These are phyloP conservation scores for Stachybotrys echinatus DNA, from an alignment of 2,329 filamentous ascomycete genomes.

Conservation along the genomic window DNA sequence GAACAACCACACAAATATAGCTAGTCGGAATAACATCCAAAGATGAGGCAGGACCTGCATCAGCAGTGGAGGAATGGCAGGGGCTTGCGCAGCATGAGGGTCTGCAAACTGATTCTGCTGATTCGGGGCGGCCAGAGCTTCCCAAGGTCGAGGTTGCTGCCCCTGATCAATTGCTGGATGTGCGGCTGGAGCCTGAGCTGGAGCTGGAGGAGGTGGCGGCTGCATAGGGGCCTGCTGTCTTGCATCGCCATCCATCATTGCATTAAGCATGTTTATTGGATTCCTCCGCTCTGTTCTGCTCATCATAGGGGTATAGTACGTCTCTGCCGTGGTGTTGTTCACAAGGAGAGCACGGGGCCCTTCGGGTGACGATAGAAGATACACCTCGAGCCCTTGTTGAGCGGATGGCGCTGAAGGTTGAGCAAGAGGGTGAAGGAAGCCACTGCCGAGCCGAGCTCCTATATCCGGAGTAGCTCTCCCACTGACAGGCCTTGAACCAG, in stretches of 20 bases:
- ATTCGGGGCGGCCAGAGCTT: constrained; percentile 10
- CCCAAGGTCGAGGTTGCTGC: constrained; percentile 17
- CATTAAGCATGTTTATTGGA: background rate
- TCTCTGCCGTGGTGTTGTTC: constrained; percentile 41
- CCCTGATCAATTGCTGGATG: constrained; percentile 9
- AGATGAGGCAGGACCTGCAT: constrained; percentile 51
- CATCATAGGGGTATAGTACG: constrained; percentile 39
- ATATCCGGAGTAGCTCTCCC: constrained; percentile 43
- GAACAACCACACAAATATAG: constrained; percentile 61
- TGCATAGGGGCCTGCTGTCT: constrained; percentile 5
- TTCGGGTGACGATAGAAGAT: constrained; percentile 54
- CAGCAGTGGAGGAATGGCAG: constrained; percentile 26
- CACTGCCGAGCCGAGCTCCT: constrained; percentile 18
- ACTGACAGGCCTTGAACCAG: constrained; percentile 34
- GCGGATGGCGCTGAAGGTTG: constrained; percentile 9
- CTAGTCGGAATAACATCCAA: constrained; percentile 55
- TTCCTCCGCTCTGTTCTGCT: background rate
- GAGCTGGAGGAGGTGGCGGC: constrained; percentile 6
- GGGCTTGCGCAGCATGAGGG: constrained; percentile 32
- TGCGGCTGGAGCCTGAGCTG: constrained; percentile 4
- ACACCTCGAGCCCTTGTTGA: constrained; percentile 42
- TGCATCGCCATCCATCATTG: background rate
- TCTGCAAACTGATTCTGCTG: constrained; percentile 11
- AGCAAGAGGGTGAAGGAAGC: constrained; percentile 12
- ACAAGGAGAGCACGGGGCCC: constrained; percentile 55